A percentile compares a stretch with the other conserved stretches of the same genome.
Evolutionary conservation across 352 stramenopile genomes (phyloP).

Genomic region (Phytophthora nicotianae): DNA sequence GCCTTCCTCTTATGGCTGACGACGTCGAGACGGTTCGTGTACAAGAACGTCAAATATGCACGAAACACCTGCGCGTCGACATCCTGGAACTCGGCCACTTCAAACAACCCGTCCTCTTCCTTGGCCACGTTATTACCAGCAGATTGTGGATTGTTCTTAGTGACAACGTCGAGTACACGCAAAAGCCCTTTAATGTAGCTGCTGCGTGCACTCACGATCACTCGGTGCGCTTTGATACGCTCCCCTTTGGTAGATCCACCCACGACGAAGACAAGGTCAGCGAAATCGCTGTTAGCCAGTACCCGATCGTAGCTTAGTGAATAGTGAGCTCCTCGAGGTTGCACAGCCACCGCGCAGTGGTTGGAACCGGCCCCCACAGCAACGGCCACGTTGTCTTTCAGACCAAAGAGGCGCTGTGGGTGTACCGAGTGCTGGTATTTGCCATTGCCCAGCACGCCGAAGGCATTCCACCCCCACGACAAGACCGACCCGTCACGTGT

Average conservation of each 20-base stretch:
- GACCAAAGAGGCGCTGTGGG: slow-evolving; percentile 61
- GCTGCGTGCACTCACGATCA: slow-evolving; percentile 63
- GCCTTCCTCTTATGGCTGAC: slow-evolving; percentile 65
- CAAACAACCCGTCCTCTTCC: slow-evolving; percentile 24
- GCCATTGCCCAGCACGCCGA: slow-evolving; percentile 74
- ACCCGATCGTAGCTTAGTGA: slow-evolving; percentile 66
- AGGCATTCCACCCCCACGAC: slow-evolving; percentile 90
- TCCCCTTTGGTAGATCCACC: slow-evolving; percentile 24
- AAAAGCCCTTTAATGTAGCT: slow-evolving; percentile 64
- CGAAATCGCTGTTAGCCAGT: slow-evolving; percentile 53
- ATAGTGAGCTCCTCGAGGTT: slow-evolving; percentile 62
- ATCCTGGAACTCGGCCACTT: slow-evolving; percentile 61
- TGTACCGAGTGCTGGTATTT: slow-evolving; percentile 77
- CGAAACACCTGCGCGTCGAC: slow-evolving; percentile 66
- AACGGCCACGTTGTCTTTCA: slow-evolving; percentile 63
- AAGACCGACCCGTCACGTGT: slow-evolving; percentile 60
- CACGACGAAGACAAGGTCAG: slow-evolving; percentile 60
- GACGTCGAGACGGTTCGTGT: slow-evolving; percentile 71
- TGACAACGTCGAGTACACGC: slow-evolving; percentile 39
- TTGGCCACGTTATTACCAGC: neutral
- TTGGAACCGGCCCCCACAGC: slow-evolving; percentile 73
- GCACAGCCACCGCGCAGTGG: slow-evolving; percentile 62
- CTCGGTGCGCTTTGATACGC: slow-evolving; percentile 48
- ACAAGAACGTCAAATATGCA: slow-evolving; percentile 72
- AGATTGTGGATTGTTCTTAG: neutral